A percentile compares a stretch with the other conserved stretches of the same genome.
These are phyloP conservation scores for Amylostereum areolatum DNA, from an alignment of 1,284 basidiomycete genomes.

Conservation along the genomic window DNA sequence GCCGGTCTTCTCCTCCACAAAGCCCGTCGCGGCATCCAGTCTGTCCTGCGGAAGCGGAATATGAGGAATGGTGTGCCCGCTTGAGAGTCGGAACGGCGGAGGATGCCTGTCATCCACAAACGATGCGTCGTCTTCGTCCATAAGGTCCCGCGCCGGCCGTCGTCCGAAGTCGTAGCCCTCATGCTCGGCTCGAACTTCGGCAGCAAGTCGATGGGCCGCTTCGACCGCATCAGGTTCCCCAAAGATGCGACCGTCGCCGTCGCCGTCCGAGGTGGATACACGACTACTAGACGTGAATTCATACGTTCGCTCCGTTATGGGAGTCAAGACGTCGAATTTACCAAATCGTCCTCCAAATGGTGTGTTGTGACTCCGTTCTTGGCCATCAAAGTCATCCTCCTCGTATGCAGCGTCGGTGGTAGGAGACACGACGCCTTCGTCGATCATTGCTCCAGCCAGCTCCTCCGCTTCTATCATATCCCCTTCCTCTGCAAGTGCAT, in stretches of 20 bases:
- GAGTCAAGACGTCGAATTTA: slow-evolving; percentile 85
- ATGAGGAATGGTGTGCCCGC: slow-evolving; percentile 12
- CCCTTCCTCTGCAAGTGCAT: slow-evolving; percentile 12
- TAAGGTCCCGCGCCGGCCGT: slow-evolving; percentile 12
- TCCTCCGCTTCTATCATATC: slow-evolving; percentile 13
- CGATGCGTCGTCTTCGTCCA: slow-evolving; percentile 2
- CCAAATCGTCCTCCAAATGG: slow-evolving; percentile 72
- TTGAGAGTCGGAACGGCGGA: slow-evolving; percentile 12
- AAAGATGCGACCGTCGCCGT: slow-evolving; percentile 28
- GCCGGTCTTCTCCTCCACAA: slow-evolving; percentile 49
- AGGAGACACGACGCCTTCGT: slow-evolving; percentile 10
- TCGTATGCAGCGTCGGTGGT: slow-evolving; percentile 18
- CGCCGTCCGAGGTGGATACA: slow-evolving; percentile 27
- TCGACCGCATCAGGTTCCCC: slow-evolving; percentile 43
- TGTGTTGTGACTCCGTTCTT: slow-evolving; percentile 34
- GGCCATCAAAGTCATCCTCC: slow-evolving; percentile 31
- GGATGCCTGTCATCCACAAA: slow-evolving; percentile 6
- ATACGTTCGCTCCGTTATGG: slow-evolving; percentile 88
- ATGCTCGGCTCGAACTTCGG: slow-evolving; percentile 29
- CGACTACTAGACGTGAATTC: slow-evolving; percentile 76
- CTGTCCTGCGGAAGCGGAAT: slow-evolving; percentile 5
- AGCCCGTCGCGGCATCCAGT: not conserved
- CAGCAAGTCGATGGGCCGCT: slow-evolving; percentile 49
- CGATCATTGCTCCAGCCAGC: slow-evolving; percentile 13
- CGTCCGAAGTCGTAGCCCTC: slow-evolving; percentile 6